These are phyloP conservation scores for Lodderomyces pseudojiufengensis DNA, from an alignment of 1,139 yeast genomes.

Conservation along the genomic window DNA sequence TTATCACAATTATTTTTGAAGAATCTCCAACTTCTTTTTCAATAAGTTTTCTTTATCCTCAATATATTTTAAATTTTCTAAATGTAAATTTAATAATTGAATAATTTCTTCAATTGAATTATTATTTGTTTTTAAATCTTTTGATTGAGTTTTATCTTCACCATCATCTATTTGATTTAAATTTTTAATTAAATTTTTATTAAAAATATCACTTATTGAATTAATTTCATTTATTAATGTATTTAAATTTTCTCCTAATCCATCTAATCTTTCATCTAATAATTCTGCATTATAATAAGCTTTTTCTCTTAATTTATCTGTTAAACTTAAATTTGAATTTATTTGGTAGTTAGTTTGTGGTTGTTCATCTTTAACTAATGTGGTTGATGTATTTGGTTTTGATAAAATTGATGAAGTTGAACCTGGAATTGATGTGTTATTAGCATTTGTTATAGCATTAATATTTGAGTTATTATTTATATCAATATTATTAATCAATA, in stretches of 20 bases:
- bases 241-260: constrained; percentile 69
- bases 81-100: constrained; percentile 78
- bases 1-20: too few relatives aligned
- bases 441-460: constrained; percentile 9
- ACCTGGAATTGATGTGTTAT: constrained; percentile 2
- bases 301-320: constrained; percentile 85
- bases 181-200: constrained; percentile 43
- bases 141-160: constrained; percentile 12
- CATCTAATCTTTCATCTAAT: constrained; percentile 76
- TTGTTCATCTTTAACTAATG: constrained; percentile 7
- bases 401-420: constrained; percentile 9
- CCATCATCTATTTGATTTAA: background rate
- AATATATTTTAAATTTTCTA: constrained; percentile 85
- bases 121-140: constrained; percentile 23
- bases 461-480: constrained; percentile 15
- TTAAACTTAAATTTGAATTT: constrained; percentile 28
- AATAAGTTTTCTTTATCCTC: constrained; percentile 68
- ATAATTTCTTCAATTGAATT: constrained; percentile 56
- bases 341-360: constrained; percentile 12
- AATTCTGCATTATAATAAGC: constrained; percentile 87
- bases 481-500: constrained; percentile 45
- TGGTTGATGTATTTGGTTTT: constrained; percentile 3
- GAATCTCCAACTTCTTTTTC: constrained; percentile 53
- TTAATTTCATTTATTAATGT: constrained; percentile 83
- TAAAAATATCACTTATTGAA: constrained; percentile 78